Evolutionary conservation across 2,329 filamentous ascomycete species (phyloP).

Genomic region (Fusarium chuoi): DNA sequence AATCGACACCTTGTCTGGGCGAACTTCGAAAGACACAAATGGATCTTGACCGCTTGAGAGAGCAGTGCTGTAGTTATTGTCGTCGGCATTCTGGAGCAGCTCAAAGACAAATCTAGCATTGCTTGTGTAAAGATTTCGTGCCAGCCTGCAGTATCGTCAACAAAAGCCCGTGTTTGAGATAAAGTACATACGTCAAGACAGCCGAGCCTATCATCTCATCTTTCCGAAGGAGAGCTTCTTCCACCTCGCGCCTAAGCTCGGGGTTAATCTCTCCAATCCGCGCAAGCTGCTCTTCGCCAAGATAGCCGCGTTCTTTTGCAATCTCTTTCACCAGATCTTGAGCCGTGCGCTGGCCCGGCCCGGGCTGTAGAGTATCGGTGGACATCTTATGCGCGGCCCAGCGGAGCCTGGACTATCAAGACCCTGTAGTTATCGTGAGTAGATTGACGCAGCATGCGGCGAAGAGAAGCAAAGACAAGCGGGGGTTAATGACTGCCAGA

Average conservation of each 20-base stretch:
- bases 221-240: constrained; percentile 37
- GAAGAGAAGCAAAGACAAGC: neutral
- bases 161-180: neutral
- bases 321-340: constrained; percentile 34
- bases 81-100: constrained; percentile 65
- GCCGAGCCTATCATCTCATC: constrained; percentile 40
- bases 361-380: neutral
- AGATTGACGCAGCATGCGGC: neutral
- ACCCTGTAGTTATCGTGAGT: neutral
- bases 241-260: constrained; percentile 29
- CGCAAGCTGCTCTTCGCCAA: constrained; percentile 34
- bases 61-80: constrained; percentile 54
- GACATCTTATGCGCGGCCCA: neutral
- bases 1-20: constrained; percentile 52
- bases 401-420: constrained; percentile 1
- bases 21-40: constrained; percentile 50
- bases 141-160: constrained; percentile 47
- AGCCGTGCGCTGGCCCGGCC: constrained; percentile 5
- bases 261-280: constrained; percentile 28
- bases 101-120: constrained; percentile 62
- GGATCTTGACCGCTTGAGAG: constrained; percentile 36
- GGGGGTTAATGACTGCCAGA: neutral
- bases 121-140: constrained; percentile 55
- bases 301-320: constrained; percentile 37
- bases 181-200: constrained; percentile 33